Evolutionary conservation across 176 grass and related monocot species (phyloP).

Genomic region (Juncus effusus): DNA sequence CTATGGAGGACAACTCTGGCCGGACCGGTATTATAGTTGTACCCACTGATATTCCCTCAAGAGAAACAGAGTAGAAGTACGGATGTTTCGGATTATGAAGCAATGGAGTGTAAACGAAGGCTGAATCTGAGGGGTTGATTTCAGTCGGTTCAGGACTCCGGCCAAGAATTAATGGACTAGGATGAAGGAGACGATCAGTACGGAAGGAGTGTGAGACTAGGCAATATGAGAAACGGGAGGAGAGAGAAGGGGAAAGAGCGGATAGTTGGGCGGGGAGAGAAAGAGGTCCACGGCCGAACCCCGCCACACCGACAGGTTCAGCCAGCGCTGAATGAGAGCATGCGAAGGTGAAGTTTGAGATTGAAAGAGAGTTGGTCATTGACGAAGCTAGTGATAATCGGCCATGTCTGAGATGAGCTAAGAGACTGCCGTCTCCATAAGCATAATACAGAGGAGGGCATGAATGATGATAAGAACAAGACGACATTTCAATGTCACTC

Average conservation of each 20-base stretch:
- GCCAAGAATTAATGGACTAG: constrained; percentile 82
- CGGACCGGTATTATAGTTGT: constrained; percentile 27
- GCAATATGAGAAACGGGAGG: constrained; percentile 83
- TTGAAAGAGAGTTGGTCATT: constrained; percentile 22
- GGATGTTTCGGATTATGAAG: constrained; percentile 81
- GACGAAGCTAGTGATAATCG: constrained; percentile 49
- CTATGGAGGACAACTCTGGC: constrained; percentile 41
- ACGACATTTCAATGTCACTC: constrained; percentile 62
- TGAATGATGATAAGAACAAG: constrained; percentile 43
- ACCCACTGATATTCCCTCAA: constrained; percentile 55
- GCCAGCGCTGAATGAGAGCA: constrained; percentile 71
- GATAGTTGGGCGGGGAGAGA: constrained; percentile 70
- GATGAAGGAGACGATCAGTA: constrained; percentile 44
- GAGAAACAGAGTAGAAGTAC: constrained; percentile 82
- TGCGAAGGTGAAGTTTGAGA: constrained; percentile 78
- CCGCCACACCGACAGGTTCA: constrained; percentile 80
- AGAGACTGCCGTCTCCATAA: constrained; percentile 86
- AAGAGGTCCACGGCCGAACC: constrained; percentile 76
- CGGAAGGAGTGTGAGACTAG: constrained; percentile 84
- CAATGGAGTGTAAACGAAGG: constrained; percentile 78
- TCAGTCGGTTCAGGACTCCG: constrained; percentile 34
- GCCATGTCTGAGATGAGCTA: constrained; percentile 60
- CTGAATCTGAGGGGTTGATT: neutral
- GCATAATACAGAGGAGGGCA: constrained; percentile 85
- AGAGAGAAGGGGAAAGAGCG: constrained; percentile 43